Evolutionary conservation across 208 protist genomes (phyloP), one percentile per base, ranked within the genome.

Genomic region (Acanthamoeba polyphaga): DNA sequence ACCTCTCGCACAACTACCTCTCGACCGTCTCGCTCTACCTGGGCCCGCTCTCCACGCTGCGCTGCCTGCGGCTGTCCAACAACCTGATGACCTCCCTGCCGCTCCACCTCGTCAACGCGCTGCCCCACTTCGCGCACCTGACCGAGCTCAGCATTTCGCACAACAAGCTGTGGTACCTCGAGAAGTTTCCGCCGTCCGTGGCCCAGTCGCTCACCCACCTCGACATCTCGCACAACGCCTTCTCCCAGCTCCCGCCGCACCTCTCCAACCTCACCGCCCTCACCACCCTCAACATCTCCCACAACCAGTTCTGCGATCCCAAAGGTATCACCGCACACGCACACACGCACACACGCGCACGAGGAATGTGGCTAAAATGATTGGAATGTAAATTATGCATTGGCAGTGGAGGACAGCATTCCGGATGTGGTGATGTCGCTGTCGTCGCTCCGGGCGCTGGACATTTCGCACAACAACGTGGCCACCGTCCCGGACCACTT

Each of bases 1-100:
- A 90, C 58, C 82, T 90, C n/a, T 70, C 55, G 43, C 82, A 90
- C 51, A 90, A 90, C 82, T 90, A 51, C 82, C 49, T 90, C 24
- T 70, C 82, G 32, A 70, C 82, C 27, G 62, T 90, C 58, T 70
- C 82, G 49, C 55, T 90, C 58, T 24, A 68, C 27, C 82, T 90
- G 38, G 62, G 82, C 82, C 82, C 49, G 27, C 82, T 90, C 19
- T 70, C 49, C 22, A 51, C 55, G 12, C 38, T 90, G 15, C 82
- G 58, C 27, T 51, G 55, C 32, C 51, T 90, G n/a, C 82, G 82
- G 10, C 32, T 90, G 82, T 60, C 82, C 38, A 70, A 90, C 82
- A 90, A 90, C 27, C 82, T 70, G 27, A 90, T 90, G 82, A 90
- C 82, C 13, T 70, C 82, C 9, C 27, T 90, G 17, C 82, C 82